Conservation (phyloP, 2,329 filamentous ascomycete genomes). For the Cladosporium colombiae region DNA sequence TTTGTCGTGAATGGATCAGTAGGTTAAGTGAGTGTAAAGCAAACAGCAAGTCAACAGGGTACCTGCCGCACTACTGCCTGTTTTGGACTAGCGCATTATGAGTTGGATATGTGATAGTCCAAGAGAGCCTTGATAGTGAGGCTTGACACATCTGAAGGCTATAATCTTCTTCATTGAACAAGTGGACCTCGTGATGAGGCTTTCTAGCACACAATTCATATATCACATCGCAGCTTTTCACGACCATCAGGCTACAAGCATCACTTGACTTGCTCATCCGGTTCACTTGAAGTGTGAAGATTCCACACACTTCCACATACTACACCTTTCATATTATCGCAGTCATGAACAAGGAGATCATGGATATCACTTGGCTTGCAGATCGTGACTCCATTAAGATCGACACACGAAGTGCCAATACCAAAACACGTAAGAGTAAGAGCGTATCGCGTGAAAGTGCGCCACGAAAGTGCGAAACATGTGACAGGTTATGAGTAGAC, state of each 20-base stretch:
- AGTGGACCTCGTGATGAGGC: background rate
- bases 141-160: background rate
- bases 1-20: background rate
- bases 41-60: slow-evolving; percentile 8
- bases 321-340: background rate
- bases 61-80: background rate
- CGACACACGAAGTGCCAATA: background rate
- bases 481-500: background rate
- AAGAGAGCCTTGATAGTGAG: background rate
- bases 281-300: background rate
- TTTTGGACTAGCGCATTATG: background rate
- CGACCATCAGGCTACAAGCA: background rate
- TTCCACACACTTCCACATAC: background rate
- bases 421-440: background rate
- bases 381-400: background rate
- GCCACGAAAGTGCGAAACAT: background rate
- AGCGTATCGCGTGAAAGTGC: background rate
- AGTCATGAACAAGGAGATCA: background rate
- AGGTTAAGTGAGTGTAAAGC: slow-evolving; percentile 2
- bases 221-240: background rate
- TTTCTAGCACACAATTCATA: background rate
- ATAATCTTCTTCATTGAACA: background rate
- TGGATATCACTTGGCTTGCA: background rate
- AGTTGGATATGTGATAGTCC: background rate
- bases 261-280: background rate